Conservation (phyloP, 352 stramenopile species). For the Vaucheria bursata region DNA sequence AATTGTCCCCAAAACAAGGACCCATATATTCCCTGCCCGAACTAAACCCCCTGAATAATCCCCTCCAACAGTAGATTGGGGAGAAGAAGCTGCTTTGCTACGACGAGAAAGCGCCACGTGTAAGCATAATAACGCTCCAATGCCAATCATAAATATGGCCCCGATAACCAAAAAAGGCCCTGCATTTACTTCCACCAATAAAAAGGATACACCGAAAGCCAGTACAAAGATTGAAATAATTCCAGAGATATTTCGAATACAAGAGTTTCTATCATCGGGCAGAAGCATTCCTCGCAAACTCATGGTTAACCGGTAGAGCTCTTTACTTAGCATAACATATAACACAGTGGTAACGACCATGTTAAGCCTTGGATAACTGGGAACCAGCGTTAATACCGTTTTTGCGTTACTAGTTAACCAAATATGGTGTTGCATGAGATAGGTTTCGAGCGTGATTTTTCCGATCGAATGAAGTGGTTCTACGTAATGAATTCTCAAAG, state of each 20-base stretch:
- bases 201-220: neutral
- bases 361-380: slow-evolving; percentile 57
- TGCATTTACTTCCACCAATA: slow-evolving; percentile 24
- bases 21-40: neutral
- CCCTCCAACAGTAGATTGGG: slow-evolving; percentile 3
- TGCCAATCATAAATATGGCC: neutral
- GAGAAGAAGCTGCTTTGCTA: neutral
- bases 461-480: slow-evolving; percentile 66
- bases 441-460: slow-evolving; percentile 79
- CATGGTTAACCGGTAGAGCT: slow-evolving; percentile 53
- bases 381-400: slow-evolving; percentile 63
- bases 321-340: slow-evolving; percentile 59
- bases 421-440: slow-evolving; percentile 78
- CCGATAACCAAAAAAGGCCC: slow-evolving; percentile 9
- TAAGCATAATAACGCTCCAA: neutral
- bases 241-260: slow-evolving; percentile 23
- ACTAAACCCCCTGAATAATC: neutral
- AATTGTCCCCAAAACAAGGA: neutral
- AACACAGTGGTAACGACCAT: slow-evolving; percentile 63
- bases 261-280: slow-evolving; percentile 40
- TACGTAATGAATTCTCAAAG: slow-evolving; percentile 52
- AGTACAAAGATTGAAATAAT: slow-evolving; percentile 15
- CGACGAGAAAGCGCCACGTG: neutral
- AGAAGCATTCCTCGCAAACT: slow-evolving; percentile 51
- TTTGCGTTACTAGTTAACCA: slow-evolving; percentile 79